These are phyloP conservation scores for Herpetomonas samuelpessoai DNA, from an alignment of 208 protist species.

Conservation along the genomic window DNA sequence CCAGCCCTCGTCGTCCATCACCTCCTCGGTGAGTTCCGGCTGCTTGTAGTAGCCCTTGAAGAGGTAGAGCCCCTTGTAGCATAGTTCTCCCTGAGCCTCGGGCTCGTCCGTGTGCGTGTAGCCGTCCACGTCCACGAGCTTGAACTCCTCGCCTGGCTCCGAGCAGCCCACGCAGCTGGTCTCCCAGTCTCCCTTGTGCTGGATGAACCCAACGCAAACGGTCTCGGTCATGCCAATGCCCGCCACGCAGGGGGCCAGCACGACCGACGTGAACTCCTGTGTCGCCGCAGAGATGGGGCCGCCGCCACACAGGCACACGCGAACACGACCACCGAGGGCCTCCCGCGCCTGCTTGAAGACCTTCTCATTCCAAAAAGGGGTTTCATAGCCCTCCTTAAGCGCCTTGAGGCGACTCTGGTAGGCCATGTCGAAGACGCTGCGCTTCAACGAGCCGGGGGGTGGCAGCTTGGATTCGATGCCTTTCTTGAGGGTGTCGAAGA, in stretches of 20 bases:
- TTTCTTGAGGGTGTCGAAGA: conserved; percentile 82
- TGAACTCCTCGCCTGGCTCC: conserved; percentile 70
- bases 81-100: conserved; percentile 79
- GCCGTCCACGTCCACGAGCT: conserved; percentile 82
- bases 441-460: conserved; percentile 47
- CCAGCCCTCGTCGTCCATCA: conserved; percentile 77
- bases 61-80: conserved; percentile 62
- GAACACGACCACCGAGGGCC: conserved; percentile 59
- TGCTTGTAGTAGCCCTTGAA: conserved; percentile 92
- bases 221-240: conserved; percentile 91
- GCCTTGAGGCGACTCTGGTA: conserved; percentile 55
- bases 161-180: conserved; percentile 52
- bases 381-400: conserved; percentile 68
- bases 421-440: conserved; percentile 68
- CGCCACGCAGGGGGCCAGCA: conserved; percentile 57
- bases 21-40: conserved; percentile 63
- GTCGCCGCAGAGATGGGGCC: conserved; percentile 65
- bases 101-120: conserved; percentile 75
- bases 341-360: conserved; percentile 54
- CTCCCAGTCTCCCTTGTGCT: conserved; percentile 45
- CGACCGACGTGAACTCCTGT: conserved; percentile 83
- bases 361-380: conserved; percentile 80
- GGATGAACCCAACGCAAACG: conserved; percentile 49
- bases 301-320: conserved; percentile 65
- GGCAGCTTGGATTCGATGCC: conserved; percentile 68